A percentile compares a stretch with the other conserved stretches of the same genome.
phyloP scores from a whole-genome alignment of 2,329 filamentous ascomycete species.

The Mycocentrospora acerina region DNA sequence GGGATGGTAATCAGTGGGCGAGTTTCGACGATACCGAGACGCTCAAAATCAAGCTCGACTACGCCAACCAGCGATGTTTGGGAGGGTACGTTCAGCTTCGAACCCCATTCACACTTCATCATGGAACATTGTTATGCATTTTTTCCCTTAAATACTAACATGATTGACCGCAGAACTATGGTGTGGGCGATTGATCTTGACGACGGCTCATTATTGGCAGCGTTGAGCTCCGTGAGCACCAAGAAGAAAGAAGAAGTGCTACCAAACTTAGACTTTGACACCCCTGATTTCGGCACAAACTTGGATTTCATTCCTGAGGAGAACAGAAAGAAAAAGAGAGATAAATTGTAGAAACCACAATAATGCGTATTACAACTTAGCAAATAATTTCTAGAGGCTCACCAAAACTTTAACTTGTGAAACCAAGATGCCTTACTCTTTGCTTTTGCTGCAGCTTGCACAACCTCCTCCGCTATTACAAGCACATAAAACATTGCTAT shows the following conservation, averaged over 20 bases:
- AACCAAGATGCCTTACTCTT: no score
- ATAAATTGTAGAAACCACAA: no score
- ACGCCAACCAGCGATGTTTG: conserved; percentile 25
- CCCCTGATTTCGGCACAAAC: neutral
- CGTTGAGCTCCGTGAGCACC: neutral
- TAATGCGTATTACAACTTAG: no score
- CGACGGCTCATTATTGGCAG: neutral
- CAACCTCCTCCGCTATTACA: no score
- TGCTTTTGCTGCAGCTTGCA: no score
- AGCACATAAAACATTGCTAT: no score
- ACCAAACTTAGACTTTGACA: neutral
- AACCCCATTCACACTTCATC: no score
- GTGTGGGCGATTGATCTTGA: neutral
- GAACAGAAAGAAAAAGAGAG: no score
- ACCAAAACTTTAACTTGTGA: no score
- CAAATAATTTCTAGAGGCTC: no score
- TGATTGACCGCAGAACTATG: neutral
- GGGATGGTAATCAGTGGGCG: conserved; percentile 28
- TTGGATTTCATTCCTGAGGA: neutral
- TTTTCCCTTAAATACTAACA: no score
- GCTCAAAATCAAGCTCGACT: conserved; percentile 54
- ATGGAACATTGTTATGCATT: no score
- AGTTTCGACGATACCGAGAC: conserved; percentile 29
- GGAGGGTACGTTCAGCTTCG: neutral
- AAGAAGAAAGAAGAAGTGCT: neutral